phyloP scores from a whole-genome alignment of 2,329 filamentous ascomycete genomes.

The Cladosporium sp. region DNA sequence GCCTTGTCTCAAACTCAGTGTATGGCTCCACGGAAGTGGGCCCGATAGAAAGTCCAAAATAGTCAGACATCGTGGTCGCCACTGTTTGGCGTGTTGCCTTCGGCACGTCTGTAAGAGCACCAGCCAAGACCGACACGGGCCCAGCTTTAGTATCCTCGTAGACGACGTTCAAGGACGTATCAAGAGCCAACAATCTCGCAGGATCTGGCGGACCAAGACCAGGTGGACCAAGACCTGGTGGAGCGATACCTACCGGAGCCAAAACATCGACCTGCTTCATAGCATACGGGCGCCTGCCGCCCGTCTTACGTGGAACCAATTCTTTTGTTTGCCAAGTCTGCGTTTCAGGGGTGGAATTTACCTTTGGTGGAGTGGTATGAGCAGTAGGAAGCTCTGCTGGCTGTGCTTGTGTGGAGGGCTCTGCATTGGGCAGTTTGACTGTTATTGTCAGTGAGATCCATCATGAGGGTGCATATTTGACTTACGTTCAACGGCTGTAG shows the following conservation, averaged over 20 bases:
- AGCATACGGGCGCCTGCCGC: not conserved
- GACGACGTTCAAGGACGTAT: not conserved
- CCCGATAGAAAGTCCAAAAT: not conserved
- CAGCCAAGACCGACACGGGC: not conserved
- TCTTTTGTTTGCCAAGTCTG: not conserved
- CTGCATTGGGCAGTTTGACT: not conserved
- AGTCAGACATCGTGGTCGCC: not conserved
- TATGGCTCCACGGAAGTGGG: not conserved
- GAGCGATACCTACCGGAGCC: not conserved
- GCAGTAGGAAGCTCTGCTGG: not conserved
- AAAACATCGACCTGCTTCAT: conserved; percentile 5
- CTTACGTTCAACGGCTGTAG: not conserved
- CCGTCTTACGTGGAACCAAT: not conserved
- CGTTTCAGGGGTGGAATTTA: not conserved
- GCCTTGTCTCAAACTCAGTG: not conserved
- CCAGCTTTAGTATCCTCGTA: not conserved
- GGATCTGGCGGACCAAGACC: not conserved
- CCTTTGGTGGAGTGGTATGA: not conserved
- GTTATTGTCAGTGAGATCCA: not conserved
- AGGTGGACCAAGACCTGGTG: not conserved
- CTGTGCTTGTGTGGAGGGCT: not conserved
- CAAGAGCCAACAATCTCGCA: not conserved
- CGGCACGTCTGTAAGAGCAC: not conserved
- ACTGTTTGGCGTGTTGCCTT: not conserved
- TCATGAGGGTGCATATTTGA: not conserved